Percentiles rank a stretch among this genome's conserved stretches.
These are phyloP conservation scores for Tylopilus rubrobrunneus DNA, from an alignment of 768 basidiomycete species.

Conservation along the genomic window DNA sequence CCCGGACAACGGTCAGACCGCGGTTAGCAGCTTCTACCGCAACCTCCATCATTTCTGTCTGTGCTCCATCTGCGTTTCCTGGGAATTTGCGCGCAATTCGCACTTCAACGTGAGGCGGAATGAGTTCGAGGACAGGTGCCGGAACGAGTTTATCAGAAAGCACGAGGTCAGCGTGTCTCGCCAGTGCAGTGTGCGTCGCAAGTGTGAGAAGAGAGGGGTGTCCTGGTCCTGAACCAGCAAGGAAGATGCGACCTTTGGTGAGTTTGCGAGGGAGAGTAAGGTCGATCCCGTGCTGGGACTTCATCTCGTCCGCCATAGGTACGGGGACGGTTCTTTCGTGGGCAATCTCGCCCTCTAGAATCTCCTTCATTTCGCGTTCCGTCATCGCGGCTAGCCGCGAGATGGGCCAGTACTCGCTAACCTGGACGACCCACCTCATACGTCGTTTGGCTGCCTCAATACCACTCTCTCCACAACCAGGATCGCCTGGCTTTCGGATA, in stretches of 20 bases:
- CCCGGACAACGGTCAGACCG: slow-evolving; percentile 85
- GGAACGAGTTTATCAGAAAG: slow-evolving; percentile 97
- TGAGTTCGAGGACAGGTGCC: slow-evolving; percentile 76
- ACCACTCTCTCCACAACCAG: slow-evolving; percentile 32
- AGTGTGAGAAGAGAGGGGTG: slow-evolving; percentile 90
- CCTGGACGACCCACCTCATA: slow-evolving; percentile 92
- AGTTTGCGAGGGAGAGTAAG: slow-evolving; percentile 17
- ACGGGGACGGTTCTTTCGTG: slow-evolving; percentile 5
- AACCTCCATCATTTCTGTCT: slow-evolving; percentile 90
- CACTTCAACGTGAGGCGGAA: slow-evolving; percentile 70
- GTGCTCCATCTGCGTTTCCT: slow-evolving; percentile 93
- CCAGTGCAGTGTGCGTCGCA: slow-evolving; percentile 79
- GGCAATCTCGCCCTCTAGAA: slow-evolving; percentile 42
- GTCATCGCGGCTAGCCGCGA: slow-evolving; percentile 69
- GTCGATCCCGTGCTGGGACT: slow-evolving; percentile 30
- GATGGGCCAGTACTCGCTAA: slow-evolving; percentile 95
- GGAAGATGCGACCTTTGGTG: slow-evolving; percentile 66
- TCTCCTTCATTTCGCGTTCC: slow-evolving; percentile 59
- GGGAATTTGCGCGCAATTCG: slow-evolving; percentile 97
- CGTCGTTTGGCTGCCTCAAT: slow-evolving; percentile 54
- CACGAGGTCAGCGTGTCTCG: slow-evolving; percentile 77
- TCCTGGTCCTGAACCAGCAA: slow-evolving; percentile 94
- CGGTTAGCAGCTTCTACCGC: slow-evolving; percentile 77
- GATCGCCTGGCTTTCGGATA: slow-evolving; percentile 14
- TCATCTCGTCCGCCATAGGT: slow-evolving; percentile 32